phyloP scores from a whole-genome alignment of 2,329 filamentous ascomycete genomes.

The Neofusicoccum umdonicola region DNA sequence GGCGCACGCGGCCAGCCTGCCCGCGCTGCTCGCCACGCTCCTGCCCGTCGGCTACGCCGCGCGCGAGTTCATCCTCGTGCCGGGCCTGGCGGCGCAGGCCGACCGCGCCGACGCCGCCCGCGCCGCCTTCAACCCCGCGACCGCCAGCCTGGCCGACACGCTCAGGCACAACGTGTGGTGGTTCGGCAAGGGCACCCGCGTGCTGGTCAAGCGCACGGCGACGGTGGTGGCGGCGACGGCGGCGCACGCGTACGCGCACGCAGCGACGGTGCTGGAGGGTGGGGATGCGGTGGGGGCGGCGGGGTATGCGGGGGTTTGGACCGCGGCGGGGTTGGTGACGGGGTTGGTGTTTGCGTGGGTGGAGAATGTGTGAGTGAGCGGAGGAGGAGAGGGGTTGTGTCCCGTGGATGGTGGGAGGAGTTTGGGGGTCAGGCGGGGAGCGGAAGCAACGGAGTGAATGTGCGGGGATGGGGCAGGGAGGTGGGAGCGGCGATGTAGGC shows the following conservation, averaged over 20 bases:
- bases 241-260: conserved; percentile 62
- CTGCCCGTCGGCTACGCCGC: conserved; percentile 70
- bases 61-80: conserved; percentile 74
- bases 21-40: conserved; percentile 50
- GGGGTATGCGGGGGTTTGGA: conserved; percentile 74
- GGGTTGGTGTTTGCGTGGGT: conserved; percentile 58
- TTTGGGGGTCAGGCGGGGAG: too few relatives aligned
- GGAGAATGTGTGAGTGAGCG: conserved; percentile 31
- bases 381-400: too few relatives aligned
- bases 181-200: conserved; percentile 63
- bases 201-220: conserved; percentile 56
- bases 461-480: too few relatives aligned
- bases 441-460: not conserved
- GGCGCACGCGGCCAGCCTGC: conserved; percentile 61
- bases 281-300: conserved; percentile 68
- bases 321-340: conserved; percentile 59
- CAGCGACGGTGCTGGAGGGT: conserved; percentile 63
- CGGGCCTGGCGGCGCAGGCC: conserved; percentile 57
- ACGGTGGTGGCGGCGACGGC: conserved; percentile 47
- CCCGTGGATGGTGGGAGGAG: too few relatives aligned
- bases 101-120: conserved; percentile 48
- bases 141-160: conserved; percentile 67
- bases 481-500: too few relatives aligned
- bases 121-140: conserved; percentile 61
- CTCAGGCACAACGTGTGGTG: conserved; percentile 72